These are phyloP conservation scores for Russula abietina DNA, from an alignment of 768 basidiomycete genomes.

Conservation along the genomic window DNA sequence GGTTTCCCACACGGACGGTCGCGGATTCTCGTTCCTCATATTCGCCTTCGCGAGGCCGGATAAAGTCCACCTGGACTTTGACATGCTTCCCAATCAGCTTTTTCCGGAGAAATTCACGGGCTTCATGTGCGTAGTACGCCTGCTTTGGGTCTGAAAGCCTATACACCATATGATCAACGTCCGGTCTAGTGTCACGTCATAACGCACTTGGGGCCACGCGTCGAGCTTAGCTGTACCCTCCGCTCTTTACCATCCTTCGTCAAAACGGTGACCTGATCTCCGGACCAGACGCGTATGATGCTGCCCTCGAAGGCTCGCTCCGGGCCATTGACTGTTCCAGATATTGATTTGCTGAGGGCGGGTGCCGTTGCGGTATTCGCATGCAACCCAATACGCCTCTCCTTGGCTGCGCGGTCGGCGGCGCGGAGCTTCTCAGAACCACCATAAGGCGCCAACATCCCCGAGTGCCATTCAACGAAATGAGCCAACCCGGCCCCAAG, in stretches of 20 bases:
- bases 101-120: slow-evolving; percentile 88
- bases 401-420: slow-evolving; percentile 77
- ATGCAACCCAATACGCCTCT: slow-evolving; percentile 65
- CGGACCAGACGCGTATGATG: slow-evolving; percentile 86
- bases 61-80: slow-evolving; percentile 79
- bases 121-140: slow-evolving; percentile 84
- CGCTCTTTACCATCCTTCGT: slow-evolving; percentile 76
- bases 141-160: slow-evolving; percentile 84
- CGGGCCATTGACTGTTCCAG: slow-evolving; percentile 37
- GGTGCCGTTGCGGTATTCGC: slow-evolving; percentile 46
- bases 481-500: slow-evolving; percentile 81
- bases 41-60: slow-evolving; percentile 88
- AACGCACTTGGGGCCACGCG: slow-evolving; percentile 71
- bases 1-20: slow-evolving; percentile 78
- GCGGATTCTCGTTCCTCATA: slow-evolving; percentile 91
- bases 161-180: slow-evolving; percentile 1
- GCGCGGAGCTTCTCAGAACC: slow-evolving; percentile 84
- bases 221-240: slow-evolving; percentile 82
- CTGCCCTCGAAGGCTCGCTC: slow-evolving; percentile 66
- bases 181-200: neutral
- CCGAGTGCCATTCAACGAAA: slow-evolving; percentile 96
- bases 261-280: slow-evolving; percentile 80
- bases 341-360: slow-evolving; percentile 43
- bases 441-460: slow-evolving; percentile 78
- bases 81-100: slow-evolving; percentile 87